Evolutionary conservation across 441 rosid species (phyloP), one percentile per base, ranked within the genome.

Genomic region (Rhodomyrtus psidioides): DNA sequence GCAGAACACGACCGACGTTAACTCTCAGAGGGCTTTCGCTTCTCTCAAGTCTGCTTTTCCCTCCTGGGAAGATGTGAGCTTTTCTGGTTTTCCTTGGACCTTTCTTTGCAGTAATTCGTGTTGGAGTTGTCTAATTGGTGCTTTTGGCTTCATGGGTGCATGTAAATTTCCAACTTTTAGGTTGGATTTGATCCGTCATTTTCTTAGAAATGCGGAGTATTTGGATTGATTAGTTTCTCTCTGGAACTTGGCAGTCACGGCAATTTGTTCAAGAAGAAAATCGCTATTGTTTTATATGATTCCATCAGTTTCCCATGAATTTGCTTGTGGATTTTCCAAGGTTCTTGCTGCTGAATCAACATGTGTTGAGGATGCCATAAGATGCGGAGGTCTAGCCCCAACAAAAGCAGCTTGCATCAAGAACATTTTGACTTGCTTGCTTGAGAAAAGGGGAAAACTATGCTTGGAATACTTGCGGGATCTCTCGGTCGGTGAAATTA

Each of bases 371-470:
- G 84, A 85, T 91, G 95, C 96, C 51, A 96, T 96, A 87, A 88
- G 97, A 88, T 95, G 98, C 88, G 98, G 98, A 86, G 98, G 99
- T 84, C 89, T 96, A 88, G 98, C 98, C 19, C 97, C 98, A 0
- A 94, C 91, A 51, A 95, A 95, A 89, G 93, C 97, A 51, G 88
- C 95, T 23, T 95, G 96, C 85, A 94, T 96, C 58, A 94, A 91
- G 90, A 95, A 95, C 91, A 83, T 95, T 15, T 88, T 95, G 86
- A 90, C 53, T 84, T 89, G 91, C 85, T 90, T 96, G 91, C 89
- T 92, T 55, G 91, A 91, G 81, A 93, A 91, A 58, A 95, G 86
- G 86, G 97, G 98, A 81, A 91, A 83, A 65, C 89, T 96, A 83
- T 95, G 98, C 87, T 92, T 96, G 91, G 98, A 96, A 86, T 95